Evolutionary conservation across 176 grass and related monocot species (phyloP), one percentile per base, ranked within the genome.

Genomic region (Miscanthus lutarioriparius): DNA sequence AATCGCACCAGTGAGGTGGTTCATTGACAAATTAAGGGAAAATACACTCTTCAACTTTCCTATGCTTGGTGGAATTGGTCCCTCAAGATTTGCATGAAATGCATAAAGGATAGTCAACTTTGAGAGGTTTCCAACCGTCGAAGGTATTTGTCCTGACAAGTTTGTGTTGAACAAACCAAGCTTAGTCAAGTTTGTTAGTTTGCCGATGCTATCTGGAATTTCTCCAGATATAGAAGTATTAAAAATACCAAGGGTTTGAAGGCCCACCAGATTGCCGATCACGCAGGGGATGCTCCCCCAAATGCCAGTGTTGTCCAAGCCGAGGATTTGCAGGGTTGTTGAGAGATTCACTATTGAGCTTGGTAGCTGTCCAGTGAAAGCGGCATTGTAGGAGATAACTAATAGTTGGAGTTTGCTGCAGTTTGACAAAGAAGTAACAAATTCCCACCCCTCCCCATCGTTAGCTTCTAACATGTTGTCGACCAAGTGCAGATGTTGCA

Each of bases 391-490:
- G 32, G 3, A 14, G 6, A 75, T 16, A 67, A 0, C 4, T 10
- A 75, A 17, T 2, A 0, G 0, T 0, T 10, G 2, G 16, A 86
- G 68, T 8, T 67, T 16, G 40, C 32, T 86, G 23, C 85, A 81
- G 17, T 81, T 81, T 32, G 59, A 23, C 2, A 86, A 38, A n/a
- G 85, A 86, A 56, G 44, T 67, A 2, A 81, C 10, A 20, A 86
- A 81, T 40, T 81, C 59, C 85, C 70, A 81, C 0, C 77, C 85
- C 4, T 53, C 45, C 1, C 2, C 10, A 13, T 81, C 7, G 0
- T 58, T 4, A 40, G 77, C 77, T 40, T 66, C 70, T 32, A 86
- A 17, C 13, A 0, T 20, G 25, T 76, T 76, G 10, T 1, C 1
- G 26, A 1, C 0, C n/a, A 86, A 5, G 17, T 1, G 0, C 1